Conservation (phyloP, 805 yeast species). For the Cyberlindnera maritima region DNA sequence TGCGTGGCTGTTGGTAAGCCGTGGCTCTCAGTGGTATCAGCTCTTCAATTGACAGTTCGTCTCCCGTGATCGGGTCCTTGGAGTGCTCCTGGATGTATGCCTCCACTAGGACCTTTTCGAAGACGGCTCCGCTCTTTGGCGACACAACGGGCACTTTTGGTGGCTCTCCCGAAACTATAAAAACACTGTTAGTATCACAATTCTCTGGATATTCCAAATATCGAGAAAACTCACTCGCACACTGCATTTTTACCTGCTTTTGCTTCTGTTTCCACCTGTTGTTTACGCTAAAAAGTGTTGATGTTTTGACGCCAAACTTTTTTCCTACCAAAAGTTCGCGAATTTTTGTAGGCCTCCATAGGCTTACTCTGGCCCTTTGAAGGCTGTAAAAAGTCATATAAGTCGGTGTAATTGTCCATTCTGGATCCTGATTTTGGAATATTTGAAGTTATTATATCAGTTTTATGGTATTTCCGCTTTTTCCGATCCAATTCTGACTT, state of each 20-base stretch:
- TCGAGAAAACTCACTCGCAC: conserved; percentile 26
- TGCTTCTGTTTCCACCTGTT: neutral
- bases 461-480: no score
- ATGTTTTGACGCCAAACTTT: no score
- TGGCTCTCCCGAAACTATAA: conserved; percentile 62
- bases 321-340: neutral
- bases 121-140: conserved; percentile 64
- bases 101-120: conserved; percentile 59
- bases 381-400: no score
- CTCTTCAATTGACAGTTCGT: conserved; percentile 56
- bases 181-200: conserved; percentile 16
- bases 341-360: neutral
- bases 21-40: conserved; percentile 42
- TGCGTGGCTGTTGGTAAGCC: conserved; percentile 36
- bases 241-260: conserved; percentile 22
- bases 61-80: conserved; percentile 73
- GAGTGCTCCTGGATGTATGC: conserved; percentile 63
- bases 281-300: no score
- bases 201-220: neutral
- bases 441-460: no score
- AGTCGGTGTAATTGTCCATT: no score
- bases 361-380: neutral
- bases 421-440: no score
- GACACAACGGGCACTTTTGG: conserved; percentile 76
- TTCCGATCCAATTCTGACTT: no score